Conservation (phyloP, 805 yeast species). For the Yamadazyma laniorum region DNA sequence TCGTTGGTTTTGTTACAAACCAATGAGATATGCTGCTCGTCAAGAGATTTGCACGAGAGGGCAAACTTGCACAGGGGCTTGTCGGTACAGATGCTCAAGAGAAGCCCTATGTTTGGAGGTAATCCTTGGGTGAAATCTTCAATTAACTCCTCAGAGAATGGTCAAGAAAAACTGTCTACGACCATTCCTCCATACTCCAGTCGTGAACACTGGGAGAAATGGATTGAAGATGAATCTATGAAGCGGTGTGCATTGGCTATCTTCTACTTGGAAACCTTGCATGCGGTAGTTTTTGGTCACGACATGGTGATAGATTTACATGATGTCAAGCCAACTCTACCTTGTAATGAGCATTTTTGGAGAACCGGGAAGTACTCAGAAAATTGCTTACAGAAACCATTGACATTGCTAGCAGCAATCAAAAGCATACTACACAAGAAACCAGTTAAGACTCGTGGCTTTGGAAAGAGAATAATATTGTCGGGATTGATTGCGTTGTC, state of each 20-base stretch:
- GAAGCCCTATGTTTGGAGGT: constrained; percentile 34
- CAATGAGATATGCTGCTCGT: constrained; percentile 67
- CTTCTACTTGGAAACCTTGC: constrained; percentile 31
- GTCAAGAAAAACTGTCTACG: constrained; percentile 7
- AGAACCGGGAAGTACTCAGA: constrained; percentile 17
- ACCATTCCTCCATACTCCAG: constrained; percentile 7
- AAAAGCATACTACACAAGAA: constrained; percentile 20
- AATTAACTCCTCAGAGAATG: constrained; percentile 10
- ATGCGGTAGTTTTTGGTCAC: constrained; percentile 33
- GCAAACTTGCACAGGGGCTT: constrained; percentile 82
- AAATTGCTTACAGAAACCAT: constrained; percentile 13
- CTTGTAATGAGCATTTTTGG: constrained; percentile 26
- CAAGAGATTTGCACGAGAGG: constrained; percentile 67
- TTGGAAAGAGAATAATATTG: constrained; percentile 19
- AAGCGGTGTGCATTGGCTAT: constrained; percentile 32
- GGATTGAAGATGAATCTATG: constrained; percentile 35
- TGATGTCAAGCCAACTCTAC: constrained; percentile 23
- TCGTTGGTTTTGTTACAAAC: constrained; percentile 64
- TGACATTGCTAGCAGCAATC: constrained; percentile 21
- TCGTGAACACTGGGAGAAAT: constrained; percentile 21
- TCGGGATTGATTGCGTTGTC: constrained; percentile 19
- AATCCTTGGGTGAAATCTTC: constrained; percentile 24
- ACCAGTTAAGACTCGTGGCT: constrained; percentile 17
- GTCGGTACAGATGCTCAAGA: constrained; percentile 20
- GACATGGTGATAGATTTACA: constrained; percentile 21